Evolutionary conservation across 345 rosid genomes (phyloP).

Genomic region (Cochlearia excelsa): DNA sequence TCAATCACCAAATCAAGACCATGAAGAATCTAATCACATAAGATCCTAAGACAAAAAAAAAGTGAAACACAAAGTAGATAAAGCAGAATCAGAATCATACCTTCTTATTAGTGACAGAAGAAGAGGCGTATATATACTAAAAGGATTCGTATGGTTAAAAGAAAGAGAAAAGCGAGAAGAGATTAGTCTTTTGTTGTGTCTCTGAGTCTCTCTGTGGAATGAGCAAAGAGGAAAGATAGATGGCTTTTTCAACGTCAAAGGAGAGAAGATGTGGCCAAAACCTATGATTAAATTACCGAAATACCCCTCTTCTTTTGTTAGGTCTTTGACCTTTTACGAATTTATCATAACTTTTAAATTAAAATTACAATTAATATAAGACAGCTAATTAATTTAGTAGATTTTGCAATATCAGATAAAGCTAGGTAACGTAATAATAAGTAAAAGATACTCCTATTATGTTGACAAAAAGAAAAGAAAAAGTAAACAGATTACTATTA

Average conservation of each 20-base stretch:
- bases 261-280: slow-evolving; percentile 35
- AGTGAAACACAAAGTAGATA: neutral
- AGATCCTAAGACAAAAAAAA: slow-evolving; percentile 4
- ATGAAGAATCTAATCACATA: slow-evolving; percentile 17
- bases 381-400: slow-evolving; percentile 19
- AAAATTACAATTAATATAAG: slow-evolving; percentile 13
- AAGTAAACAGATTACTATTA: neutral
- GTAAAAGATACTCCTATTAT: neutral
- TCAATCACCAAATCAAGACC: neutral
- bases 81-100: slow-evolving; percentile 19
- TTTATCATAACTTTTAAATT: too few species aligned
- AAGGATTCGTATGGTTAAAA: slow-evolving; percentile 11
- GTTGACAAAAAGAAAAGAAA: neutral
- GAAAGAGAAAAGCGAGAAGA: slow-evolving; percentile 10
- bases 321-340: slow-evolving; percentile 22
- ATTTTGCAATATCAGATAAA: slow-evolving; percentile 1
- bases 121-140: neutral
- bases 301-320: slow-evolving; percentile 19
- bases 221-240: slow-evolving; percentile 12
- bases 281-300: slow-evolving; percentile 3
- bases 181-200: neutral
- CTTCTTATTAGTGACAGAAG: neutral
- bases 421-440: too few species aligned
- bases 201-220: slow-evolving; percentile 21
- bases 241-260: slow-evolving; percentile 38